These are phyloP conservation scores for Clavispora santaluciae DNA, from an alignment of 805 yeast genomes.

Conservation along the genomic window DNA sequence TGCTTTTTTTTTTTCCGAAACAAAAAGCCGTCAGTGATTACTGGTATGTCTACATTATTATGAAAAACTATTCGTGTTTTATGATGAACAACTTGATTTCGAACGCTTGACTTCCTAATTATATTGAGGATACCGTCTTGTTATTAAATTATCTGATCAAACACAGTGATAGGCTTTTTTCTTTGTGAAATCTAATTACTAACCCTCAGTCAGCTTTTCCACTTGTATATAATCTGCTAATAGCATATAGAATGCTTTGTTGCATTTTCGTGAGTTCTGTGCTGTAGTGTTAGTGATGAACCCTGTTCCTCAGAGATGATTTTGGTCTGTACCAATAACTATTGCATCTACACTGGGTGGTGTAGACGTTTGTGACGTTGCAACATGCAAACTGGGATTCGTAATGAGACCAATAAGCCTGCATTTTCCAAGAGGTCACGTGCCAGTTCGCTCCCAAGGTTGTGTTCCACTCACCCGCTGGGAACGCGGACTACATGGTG, in stretches of 20 bases:
- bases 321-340: too few relatives aligned
- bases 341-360: too few relatives aligned
- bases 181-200: background rate
- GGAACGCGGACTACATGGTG: background rate
- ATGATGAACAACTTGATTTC: slow-evolving; percentile 22
- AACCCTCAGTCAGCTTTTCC: background rate
- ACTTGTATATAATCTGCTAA: background rate
- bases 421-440: too few relatives aligned
- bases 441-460: too few relatives aligned
- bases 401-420: too few relatives aligned
- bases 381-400: too few relatives aligned
- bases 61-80: background rate
- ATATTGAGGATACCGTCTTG: slow-evolving; percentile 21
- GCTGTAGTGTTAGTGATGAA: too few relatives aligned
- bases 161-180: background rate
- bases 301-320: too few relatives aligned
- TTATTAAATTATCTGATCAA: slow-evolving; percentile 15
- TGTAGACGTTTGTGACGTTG: too few relatives aligned
- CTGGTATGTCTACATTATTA: slow-evolving; percentile 9
- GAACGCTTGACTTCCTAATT: slow-evolving; percentile 29
- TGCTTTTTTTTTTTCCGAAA: background rate
- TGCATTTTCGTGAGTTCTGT: background rate
- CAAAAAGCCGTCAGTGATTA: background rate
- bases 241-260: background rate
- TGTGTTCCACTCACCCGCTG: background rate